Base-by-base conservation (phyloP, 352 stramenopile genomes). In the Pythium biforme region DNA sequence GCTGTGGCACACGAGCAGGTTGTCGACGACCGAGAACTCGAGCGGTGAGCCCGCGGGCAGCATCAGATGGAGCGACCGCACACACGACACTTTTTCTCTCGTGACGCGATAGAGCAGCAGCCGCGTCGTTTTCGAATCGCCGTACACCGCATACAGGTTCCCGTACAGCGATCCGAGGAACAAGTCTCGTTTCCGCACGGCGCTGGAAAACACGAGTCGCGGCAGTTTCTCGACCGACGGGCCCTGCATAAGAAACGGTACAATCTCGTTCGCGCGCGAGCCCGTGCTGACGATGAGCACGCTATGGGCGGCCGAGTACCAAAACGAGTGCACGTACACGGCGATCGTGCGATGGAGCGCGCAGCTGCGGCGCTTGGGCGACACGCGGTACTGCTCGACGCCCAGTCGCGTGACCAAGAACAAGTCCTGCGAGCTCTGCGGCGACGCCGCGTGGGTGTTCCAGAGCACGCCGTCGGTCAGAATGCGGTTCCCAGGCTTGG, bases 1-100 rank as follows among this genome's bases (percentile, higher is more conserved):
- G 58, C 83, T 91, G 63, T 95, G 86, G 62, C 79, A 92, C 6
- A 90, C 81, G 6, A 95, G 76, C 48, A 95, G 45, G 49, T 95
- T 89, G 70, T 95, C 86, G 34, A 95, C 80, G 7, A 92, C 81
- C 5, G 86, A 95, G 62, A 79, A 89, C 58, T 86, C 72, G 25
- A 90, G 48, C 23, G 70, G 67, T 8, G 81, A 86, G 17, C 75
- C 75, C 0, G 76, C 70, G 0, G 84, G 81, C 27, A 95, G 60
- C 76, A 89, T 75, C 10, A 95, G 58, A 43, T 90, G 81, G 9
- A 93, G 65, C 39, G 86, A 90, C 12, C 79, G 82, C 55, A 91
- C 83, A 63, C 86, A 95, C 39, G 77, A 69, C 20, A 91, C 79
- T 58, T 88, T 89, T 2, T 64, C 76, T 31, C 73, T 69, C 37